These are phyloP conservation scores for Malus asiatica DNA, from an alignment of 306 rosid genomes.

Conservation along the genomic window DNA sequence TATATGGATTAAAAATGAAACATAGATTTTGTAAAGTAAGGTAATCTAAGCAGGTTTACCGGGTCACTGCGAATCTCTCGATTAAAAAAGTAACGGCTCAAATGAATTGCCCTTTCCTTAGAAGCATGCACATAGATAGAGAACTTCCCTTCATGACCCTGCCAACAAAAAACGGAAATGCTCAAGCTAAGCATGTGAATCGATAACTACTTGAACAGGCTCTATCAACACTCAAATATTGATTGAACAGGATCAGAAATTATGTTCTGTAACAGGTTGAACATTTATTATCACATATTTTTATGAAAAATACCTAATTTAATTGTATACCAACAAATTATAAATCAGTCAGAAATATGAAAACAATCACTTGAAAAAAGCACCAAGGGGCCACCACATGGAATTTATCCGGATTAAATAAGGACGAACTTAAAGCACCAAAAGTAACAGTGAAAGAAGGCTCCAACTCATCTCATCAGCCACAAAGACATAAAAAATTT, in stretches of 20 bases:
- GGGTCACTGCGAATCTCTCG: constrained; percentile 79
- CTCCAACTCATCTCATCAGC: neutral
- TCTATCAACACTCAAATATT: neutral
- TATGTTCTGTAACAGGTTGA: neutral
- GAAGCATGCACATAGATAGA: constrained; percentile 96
- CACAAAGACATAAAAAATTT: neutral
- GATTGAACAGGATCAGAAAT: neutral
- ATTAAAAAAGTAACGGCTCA: constrained; percentile 68
- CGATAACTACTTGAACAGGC: neutral
- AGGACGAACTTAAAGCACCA: neutral
- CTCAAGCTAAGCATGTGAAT: constrained; percentile 20
- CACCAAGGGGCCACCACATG: neutral
- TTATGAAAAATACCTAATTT: neutral
- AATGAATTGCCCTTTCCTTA: constrained; percentile 70
- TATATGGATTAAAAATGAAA: neutral
- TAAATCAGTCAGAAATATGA: neutral
- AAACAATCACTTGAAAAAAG: neutral
- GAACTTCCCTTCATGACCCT: constrained; percentile 98
- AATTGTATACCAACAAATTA: neutral
- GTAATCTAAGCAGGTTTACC: constrained; percentile 33
- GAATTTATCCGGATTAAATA: neutral
- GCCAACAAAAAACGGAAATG: constrained; percentile 24
- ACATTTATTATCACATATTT: neutral
- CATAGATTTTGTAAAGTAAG: neutral
- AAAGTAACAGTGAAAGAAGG: neutral